Base-by-base conservation (phyloP, 1,139 yeast species). In the Arxiozyma slooffiae region DNA sequence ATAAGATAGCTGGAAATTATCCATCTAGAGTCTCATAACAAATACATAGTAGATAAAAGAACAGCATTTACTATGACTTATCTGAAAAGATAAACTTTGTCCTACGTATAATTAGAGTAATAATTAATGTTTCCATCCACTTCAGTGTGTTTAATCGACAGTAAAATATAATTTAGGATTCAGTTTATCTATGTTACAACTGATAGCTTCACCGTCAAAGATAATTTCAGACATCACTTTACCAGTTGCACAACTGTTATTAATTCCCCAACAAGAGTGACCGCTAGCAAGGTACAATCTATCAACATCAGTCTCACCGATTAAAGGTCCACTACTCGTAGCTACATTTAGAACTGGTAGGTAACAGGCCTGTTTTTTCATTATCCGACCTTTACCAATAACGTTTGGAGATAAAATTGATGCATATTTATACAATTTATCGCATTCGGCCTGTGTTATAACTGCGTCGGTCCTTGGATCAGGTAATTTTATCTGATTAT, bases 201-300 rank as follows among this genome's bases (percentile, higher is more conserved):
- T 80, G 45, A 70, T 75, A 11, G 84, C 82, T 55, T 78, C 79
- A n/a, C 97, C 97, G 50, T 90, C 97, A 49, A 90, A 69, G 48
- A 92, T 69, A 51, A 92, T 64, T 68, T 92, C 97, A 58, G 96
- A 81, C 85, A 92, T 79, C 46, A 92, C 77, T 62, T 88, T 82
- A 20, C 98, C 98, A 0, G 97, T 89, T 4, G 88, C 97, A 1
- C 97, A 97, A 0, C 97, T 97, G 67, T 92, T 90, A 69, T 92
- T 92, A 56, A 92, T 92, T 23, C 98, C 98, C 98, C 98, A 92
- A 70, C 97, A 92, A 21, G 95, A 84, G 67, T 92, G 98, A 1
- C 97, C 98, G 20, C 94, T 80, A 3, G 97, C 96, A 53, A 92
- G 70, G 60, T 72, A 86, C 55, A 92, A 71, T 56, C 83, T 83